Base-by-base conservation (phyloP, 257 asterid genomes). In the Solanum lycopersicoides region DNA sequence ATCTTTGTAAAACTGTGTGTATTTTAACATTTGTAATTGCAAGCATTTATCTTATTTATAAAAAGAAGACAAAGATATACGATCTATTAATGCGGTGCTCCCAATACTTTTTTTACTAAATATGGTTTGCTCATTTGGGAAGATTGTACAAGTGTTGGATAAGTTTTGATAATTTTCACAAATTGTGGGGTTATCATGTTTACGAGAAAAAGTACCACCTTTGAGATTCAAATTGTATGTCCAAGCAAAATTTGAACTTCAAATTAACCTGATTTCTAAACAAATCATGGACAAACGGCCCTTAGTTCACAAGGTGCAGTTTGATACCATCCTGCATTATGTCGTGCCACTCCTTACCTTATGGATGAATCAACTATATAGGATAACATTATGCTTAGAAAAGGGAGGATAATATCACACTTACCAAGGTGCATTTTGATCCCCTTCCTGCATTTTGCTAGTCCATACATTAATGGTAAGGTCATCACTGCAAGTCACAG, bases 391-490 rank as follows among this genome's bases (percentile, higher is more conserved):
- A 80, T 80, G 65, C 84, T 15, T 80, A 80, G 65, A 45, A 30
- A 47, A 80, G 42, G 66, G 68, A 80, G 10, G 84, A 3, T 68
- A 47, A 59, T 28, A 60, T 86, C 89, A 83, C 86, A 83, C 98
- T 96, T 90, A 97, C 99, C 99, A 97, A 89, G 94, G 92, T 56
- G 89, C 91, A 83, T 86, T 86, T 88, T 88, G 92, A 86, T 91
- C 93, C 86, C 96, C 93, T 60, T 91, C 88, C 89, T 91, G 93
- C 89, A 88, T 84, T 69, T 82, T 90, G 86, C 94, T 96, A 74
- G 92, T 93, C 99, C 99, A 97, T 89, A 97, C 92, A 91, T 96
- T 97, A 85, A 95, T 86, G 83, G 98, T 92, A 74, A 96, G 97
- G 88, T 97, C 99, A 65, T 97, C 99, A 85, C 99, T 97, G 96